Percentiles rank a stretch among this genome's conserved stretches.
These are phyloP conservation scores for Arabis hirsuta DNA, from an alignment of 345 rosid genomes.

Conservation along the genomic window DNA sequence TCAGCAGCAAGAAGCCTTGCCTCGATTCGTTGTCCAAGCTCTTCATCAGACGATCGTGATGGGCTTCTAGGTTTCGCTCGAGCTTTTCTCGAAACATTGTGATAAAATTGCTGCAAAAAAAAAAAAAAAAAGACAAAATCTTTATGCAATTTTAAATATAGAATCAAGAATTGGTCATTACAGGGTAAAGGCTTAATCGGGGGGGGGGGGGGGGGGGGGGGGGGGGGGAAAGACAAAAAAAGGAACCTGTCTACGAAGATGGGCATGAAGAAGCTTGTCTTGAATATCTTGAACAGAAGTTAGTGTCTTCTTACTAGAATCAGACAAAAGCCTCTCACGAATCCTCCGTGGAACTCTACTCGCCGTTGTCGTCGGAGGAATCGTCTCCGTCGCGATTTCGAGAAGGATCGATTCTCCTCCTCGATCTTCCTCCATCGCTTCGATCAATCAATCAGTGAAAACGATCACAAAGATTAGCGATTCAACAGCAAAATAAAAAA, in stretches of 20 bases:
- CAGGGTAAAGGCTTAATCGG: not conserved
- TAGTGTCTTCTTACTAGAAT: conserved; percentile 60
- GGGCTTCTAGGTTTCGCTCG: conserved; percentile 87
- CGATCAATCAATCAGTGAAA: conserved; percentile 35
- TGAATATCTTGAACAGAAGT: conserved; percentile 80
- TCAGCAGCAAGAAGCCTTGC: conserved; percentile 95
- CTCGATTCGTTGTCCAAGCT: conserved; percentile 93
- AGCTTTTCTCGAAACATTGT: conserved; percentile 84
- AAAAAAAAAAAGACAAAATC: not conserved
- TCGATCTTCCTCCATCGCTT: conserved; percentile 57
- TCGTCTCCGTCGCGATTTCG: conserved; percentile 59
- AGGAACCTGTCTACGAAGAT: conserved; percentile 91
- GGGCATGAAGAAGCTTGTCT: conserved; percentile 87
- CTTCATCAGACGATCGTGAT: conserved; percentile 74
- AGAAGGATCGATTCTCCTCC: conserved; percentile 50
- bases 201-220: too few relatives aligned
- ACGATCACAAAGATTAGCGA: not conserved
- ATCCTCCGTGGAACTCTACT: conserved; percentile 74
- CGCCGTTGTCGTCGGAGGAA: conserved; percentile 47
- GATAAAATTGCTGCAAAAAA: conserved; percentile 76
- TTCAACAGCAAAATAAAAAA: not conserved
- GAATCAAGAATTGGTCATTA: conserved; percentile 32
- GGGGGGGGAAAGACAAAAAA: too few relatives aligned
- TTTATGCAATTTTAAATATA: not conserved
- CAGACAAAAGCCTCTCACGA: conserved; percentile 66